A percentile compares a stretch with the other conserved stretches of the same genome.
These are phyloP conservation scores for Dichotomocladium elegans DNA, from an alignment of 371 early-diverging fungal genomes.

Conservation along the genomic window DNA sequence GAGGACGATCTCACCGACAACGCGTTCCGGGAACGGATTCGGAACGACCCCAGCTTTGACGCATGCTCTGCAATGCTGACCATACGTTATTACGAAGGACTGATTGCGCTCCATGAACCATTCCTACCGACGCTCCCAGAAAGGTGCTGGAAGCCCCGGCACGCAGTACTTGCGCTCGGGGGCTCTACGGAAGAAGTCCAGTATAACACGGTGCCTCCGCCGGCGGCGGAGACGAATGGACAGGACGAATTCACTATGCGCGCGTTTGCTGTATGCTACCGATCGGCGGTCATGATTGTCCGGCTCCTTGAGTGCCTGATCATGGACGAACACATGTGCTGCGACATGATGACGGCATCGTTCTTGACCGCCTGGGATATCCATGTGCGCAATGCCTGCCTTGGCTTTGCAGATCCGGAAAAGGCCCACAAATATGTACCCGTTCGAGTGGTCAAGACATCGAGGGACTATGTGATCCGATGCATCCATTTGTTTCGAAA, in stretches of 20 bases:
- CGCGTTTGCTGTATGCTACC: slow-evolving; percentile 26
- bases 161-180: not conserved
- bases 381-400: slow-evolving; percentile 28
- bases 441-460: slow-evolving; percentile 11
- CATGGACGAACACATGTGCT: slow-evolving; percentile 9
- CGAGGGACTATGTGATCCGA: slow-evolving; percentile 30
- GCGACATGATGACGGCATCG: slow-evolving; percentile 18
- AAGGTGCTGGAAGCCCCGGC: no score
- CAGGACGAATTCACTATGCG: slow-evolving; percentile 5
- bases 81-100: slow-evolving; percentile 18
- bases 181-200: not conserved
- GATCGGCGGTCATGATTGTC: slow-evolving; percentile 20
- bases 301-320: slow-evolving; percentile 31
- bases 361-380: slow-evolving; percentile 36
- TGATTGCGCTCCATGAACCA: slow-evolving; percentile 27
- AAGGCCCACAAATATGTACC: slow-evolving; percentile 12
- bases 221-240: not conserved
- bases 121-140: slow-evolving; percentile 22
- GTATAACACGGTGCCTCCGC: not conserved
- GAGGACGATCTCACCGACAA: slow-evolving; percentile 22
- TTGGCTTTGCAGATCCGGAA: slow-evolving; percentile 20
- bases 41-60: slow-evolving; percentile 16
- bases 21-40: slow-evolving; percentile 21
- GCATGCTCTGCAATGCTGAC: slow-evolving; percentile 17
- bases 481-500: slow-evolving; percentile 24